phyloP scores from a whole-genome alignment of 2,329 filamentous ascomycete genomes.

The Penicillium palitans region DNA sequence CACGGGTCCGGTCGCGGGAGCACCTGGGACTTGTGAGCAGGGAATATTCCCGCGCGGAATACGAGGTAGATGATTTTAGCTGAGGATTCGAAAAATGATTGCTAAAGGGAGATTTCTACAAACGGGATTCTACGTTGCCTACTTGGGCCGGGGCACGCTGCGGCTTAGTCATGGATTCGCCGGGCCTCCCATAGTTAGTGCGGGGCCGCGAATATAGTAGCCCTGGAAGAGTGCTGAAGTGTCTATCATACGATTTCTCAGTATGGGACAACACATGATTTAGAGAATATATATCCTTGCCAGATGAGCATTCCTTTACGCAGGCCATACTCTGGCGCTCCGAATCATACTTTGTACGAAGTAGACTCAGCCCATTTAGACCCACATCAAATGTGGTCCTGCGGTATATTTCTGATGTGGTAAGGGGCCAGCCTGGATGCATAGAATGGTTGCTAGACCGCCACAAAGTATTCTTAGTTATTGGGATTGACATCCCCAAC shows the following conservation, averaged over 20 bases:
- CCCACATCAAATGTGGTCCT: conserved; percentile 17
- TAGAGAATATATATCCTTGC: neutral
- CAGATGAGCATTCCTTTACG: neutral
- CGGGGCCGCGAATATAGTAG: neutral
- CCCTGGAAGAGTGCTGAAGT: neutral
- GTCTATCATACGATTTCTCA: neutral
- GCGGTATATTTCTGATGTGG: neutral
- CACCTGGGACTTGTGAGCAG: neutral
- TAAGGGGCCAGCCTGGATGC: neutral
- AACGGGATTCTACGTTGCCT: conserved; percentile 3
- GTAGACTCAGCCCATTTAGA: neutral
- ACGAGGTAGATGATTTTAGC: neutral
- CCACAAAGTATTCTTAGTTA: neutral
- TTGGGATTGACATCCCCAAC: neutral
- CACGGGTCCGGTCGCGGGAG: conserved; percentile 4
- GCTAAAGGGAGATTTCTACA: neutral
- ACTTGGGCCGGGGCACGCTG: neutral
- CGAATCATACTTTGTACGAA: neutral
- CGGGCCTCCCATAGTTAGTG: neutral
- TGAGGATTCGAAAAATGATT: neutral
- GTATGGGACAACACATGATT: neutral
- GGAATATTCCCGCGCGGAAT: neutral
- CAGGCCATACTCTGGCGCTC: neutral
- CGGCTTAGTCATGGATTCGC: conserved; percentile 19
- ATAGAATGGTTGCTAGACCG: conserved; percentile 5